phyloP scores from a whole-genome alignment of 495 filamentous ascomycete species.

The Xylaria sp. region DNA sequence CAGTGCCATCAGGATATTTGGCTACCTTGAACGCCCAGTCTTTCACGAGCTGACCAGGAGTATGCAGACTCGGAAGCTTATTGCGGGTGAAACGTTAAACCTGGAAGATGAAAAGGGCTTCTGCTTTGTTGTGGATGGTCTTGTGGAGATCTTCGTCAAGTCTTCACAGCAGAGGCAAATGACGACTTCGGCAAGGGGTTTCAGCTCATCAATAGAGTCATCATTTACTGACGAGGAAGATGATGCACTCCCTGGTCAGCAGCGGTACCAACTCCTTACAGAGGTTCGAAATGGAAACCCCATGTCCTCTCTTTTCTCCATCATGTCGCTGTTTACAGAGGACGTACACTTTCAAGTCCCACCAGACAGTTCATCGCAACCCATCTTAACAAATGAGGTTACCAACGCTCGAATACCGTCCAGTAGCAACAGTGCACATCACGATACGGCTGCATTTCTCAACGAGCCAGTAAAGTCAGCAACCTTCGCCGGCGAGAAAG shows the following conservation, averaged over 20 bases:
- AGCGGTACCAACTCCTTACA: slow-evolving; percentile 89
- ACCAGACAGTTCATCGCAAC: slow-evolving; percentile 32
- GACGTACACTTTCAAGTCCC: slow-evolving; percentile 75
- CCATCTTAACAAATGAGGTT: slow-evolving; percentile 19
- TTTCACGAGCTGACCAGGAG: slow-evolving; percentile 97
- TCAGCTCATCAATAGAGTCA: slow-evolving; percentile 37
- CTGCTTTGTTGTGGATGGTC: slow-evolving; percentile 93
- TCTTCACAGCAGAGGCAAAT: slow-evolving; percentile 67
- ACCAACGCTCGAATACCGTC: slow-evolving; percentile 44
- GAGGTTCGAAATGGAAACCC: slow-evolving; percentile 98
- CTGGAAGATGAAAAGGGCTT: slow-evolving; percentile 98
- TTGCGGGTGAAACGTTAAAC: slow-evolving; percentile 92
- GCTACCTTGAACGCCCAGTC: slow-evolving; percentile 93
- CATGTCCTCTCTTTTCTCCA: slow-evolving; percentile 98
- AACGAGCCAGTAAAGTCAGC: slow-evolving; percentile 35
- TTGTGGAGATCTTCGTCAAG: slow-evolving; percentile 98
- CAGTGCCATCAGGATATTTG: slow-evolving; percentile 99
- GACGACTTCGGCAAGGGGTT: slow-evolving; percentile 36
- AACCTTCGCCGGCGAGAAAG: slow-evolving; percentile 28
- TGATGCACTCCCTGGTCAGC: slow-evolving; percentile 60
- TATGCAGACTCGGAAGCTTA: slow-evolving; percentile 96
- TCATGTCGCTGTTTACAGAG: slow-evolving; percentile 95
- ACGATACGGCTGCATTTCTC: slow-evolving; percentile 27
- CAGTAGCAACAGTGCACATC: slow-evolving; percentile 56
- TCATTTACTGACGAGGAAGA: slow-evolving; percentile 74